Evolutionary conservation across 257 asterid genomes (phyloP).

Genomic region (Vinca minor): DNA sequence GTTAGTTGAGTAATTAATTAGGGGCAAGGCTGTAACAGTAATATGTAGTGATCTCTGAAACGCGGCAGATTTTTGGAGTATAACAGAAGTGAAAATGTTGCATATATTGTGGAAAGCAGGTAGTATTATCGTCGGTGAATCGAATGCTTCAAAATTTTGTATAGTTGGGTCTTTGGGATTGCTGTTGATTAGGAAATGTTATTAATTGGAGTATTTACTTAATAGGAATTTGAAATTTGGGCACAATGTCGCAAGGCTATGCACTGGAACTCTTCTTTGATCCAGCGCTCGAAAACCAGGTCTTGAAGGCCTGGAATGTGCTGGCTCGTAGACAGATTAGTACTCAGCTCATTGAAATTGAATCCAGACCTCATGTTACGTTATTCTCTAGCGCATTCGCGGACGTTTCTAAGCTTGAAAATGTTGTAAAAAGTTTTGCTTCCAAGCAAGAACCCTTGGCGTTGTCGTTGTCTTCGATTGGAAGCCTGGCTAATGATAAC

Average conservation of each 20-base stretch:
- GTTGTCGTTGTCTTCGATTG: slow-evolving; percentile 68
- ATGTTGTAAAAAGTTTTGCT: slow-evolving; percentile 44
- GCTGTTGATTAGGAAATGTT: background rate
- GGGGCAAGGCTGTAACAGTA: no score
- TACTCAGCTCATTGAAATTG: slow-evolving; percentile 85
- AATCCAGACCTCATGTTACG: slow-evolving; percentile 85
- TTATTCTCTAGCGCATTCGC: slow-evolving; percentile 50
- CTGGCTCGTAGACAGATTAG: slow-evolving; percentile 90
- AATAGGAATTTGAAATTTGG: slow-evolving; percentile 19
- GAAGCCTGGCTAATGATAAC: slow-evolving; percentile 61
- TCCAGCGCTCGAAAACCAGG: slow-evolving; percentile 92
- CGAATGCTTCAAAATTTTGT: background rate
- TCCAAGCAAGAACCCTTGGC: slow-evolving; percentile 69
- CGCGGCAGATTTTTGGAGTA: no score
- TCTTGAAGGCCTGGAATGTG: slow-evolving; percentile 68
- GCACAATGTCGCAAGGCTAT: slow-evolving; percentile 74
- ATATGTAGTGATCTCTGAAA: no score
- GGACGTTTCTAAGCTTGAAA: slow-evolving; percentile 64
- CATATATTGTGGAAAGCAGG: no score
- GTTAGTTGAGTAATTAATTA: no score
- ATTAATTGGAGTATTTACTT: slow-evolving; percentile 3
- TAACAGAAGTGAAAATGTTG: no score
- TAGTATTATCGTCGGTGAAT: background rate
- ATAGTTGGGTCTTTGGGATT: background rate
- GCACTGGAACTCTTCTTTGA: slow-evolving; percentile 89